Base-by-base conservation (phyloP, 768 basidiomycete genomes). In the Collybia sp. region DNA sequence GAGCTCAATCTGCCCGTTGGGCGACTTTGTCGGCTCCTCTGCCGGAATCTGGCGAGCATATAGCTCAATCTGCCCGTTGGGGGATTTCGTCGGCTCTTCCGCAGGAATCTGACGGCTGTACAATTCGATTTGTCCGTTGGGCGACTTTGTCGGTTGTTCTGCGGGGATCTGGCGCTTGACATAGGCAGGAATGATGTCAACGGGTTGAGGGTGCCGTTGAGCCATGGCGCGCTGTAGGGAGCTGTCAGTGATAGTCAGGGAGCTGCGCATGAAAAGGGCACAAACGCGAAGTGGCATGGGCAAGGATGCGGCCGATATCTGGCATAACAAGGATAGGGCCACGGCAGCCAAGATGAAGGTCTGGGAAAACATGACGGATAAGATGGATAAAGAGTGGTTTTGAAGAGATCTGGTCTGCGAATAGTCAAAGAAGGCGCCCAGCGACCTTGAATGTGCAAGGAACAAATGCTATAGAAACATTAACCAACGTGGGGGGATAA, bases 151-250 rank as follows among this genome's bases (percentile, higher is more conserved):
- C 1, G 64, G 36, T 6, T 51, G 30, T 48, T 64, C 59, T 1
- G 45, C 59, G 5, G 64, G 59, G 38, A 62, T 58, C 10, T 13
- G 17, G 13, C 68, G 68, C 45, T 63, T 67, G 40, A 63, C 52
- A 60, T 76, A 79, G 15, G 70, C 70, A 12, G 58, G 66, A 40
- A 80, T 76, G 6, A 58, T 63, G 39, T 70, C 65, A 34, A 76
- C 58, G 3, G 68, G 63, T 20, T 61, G 59, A 39, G 62, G 50
- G 35, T 56, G 56, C 35, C 68, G 64, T 19, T 55, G 53, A 33
- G 65, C 44, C n/a, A 54, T 12, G 18, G 49, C 46, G 42, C 48
- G 56, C 64, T 59, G 50, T 6, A 49, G 35, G 38, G 50, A 45
- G 8, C 39, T 40, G 47, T 33, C 11, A 42, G 25, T 34, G 40